Conservation (phyloP, 164 flowering plant genomes). For the Euptelea pleiosperma region DNA sequence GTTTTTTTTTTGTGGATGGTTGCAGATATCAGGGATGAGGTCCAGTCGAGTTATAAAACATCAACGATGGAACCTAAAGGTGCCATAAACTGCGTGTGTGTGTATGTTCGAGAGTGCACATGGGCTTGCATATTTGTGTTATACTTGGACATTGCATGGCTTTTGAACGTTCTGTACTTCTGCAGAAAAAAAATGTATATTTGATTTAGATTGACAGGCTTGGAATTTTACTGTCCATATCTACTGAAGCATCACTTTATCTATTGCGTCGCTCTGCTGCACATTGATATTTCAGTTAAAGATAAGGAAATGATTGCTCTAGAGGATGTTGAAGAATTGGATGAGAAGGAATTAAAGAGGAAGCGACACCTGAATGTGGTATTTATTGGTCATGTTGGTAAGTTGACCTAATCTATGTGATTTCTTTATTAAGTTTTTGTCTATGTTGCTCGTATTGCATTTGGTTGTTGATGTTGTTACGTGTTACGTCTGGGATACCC, state of each 20-base stretch:
- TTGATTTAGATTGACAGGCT: background rate
- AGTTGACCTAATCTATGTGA: constrained; percentile 19
- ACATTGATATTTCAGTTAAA: constrained; percentile 24
- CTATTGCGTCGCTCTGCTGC: background rate
- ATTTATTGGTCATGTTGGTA: constrained; percentile 96
- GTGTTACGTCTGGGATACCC: too few species aligned
- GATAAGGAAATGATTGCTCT: constrained; percentile 36
- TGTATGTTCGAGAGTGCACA: background rate
- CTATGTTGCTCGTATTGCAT: background rate
- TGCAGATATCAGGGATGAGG: constrained; percentile 27
- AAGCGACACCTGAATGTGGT: constrained; percentile 93
- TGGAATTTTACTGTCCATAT: background rate
- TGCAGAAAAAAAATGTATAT: background rate
- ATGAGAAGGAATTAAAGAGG: constrained; percentile 38
- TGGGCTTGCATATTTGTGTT: background rate
- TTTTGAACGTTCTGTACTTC: background rate
- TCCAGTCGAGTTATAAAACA: constrained; percentile 18
- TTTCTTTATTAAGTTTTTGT: background rate
- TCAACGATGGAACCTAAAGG: constrained; percentile 33
- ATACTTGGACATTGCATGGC: background rate
- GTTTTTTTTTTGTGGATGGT: background rate
- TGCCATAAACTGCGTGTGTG: constrained; percentile 4
- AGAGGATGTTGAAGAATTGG: constrained; percentile 36
- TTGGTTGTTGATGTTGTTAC: too few species aligned
- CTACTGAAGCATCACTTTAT: background rate